phyloP scores from a whole-genome alignment of 441 rosid species.

The Gossypium trilobum region DNA sequence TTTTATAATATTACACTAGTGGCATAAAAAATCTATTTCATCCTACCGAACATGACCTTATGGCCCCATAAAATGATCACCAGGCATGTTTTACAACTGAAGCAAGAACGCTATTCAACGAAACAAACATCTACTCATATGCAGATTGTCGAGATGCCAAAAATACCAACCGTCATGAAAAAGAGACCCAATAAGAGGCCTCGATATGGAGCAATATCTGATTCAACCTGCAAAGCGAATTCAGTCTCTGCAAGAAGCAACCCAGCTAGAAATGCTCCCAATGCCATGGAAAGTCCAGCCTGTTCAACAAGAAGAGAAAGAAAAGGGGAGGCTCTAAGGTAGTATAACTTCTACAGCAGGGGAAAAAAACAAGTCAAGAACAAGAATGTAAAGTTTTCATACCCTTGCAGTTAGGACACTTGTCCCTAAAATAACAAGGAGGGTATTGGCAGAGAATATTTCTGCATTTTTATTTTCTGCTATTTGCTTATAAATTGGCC shows the following conservation, averaged over 20 bases:
- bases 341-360: background rate
- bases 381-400: conserved; percentile 23
- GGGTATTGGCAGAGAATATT: conserved; percentile 96
- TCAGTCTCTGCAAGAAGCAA: conserved; percentile 98
- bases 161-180: conserved; percentile 84
- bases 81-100: background rate
- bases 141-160: conserved; percentile 5
- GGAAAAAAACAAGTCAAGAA: background rate
- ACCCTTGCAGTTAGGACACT: conserved; percentile 99
- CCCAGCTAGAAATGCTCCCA: conserved; percentile 98
- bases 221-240: conserved; percentile 97
- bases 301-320: conserved; percentile 31
- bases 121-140: background rate
- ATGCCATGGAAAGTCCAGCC: conserved; percentile 99
- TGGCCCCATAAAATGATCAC: background rate
- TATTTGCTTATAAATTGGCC: conserved; percentile 93
- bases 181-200: conserved; percentile 95
- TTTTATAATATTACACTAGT: background rate
- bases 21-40: background rate
- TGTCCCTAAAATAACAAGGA: conserved; percentile 90
- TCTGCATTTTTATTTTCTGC: conserved; percentile 97
- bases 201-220: conserved; percentile 98
- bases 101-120: background rate
- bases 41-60: conserved; percentile 1
- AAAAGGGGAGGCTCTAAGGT: conserved; percentile 12